These are phyloP conservation scores for Cajanus cajan DNA, from an alignment of 306 rosid species.

Conservation along the genomic window DNA sequence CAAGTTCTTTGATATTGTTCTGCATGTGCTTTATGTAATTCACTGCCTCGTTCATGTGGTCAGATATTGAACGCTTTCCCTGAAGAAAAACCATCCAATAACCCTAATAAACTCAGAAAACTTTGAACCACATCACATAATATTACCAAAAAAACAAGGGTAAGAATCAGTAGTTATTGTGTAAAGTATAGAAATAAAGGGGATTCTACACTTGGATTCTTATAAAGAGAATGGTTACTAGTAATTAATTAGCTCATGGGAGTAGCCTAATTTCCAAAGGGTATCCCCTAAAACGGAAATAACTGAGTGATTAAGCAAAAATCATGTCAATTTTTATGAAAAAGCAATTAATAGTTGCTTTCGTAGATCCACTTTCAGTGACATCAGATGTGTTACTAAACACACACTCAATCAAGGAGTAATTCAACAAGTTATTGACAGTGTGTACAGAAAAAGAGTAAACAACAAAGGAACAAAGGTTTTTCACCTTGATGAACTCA, in stretches of 20 bases:
- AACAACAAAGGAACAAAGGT: not conserved
- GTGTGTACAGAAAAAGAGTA: not conserved
- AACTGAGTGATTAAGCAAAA: not conserved
- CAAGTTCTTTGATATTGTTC: conserved; percentile 44
- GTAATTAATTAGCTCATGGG: not conserved
- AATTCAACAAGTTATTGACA: not conserved
- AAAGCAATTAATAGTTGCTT: too few relatives aligned
- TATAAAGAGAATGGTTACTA: not conserved
- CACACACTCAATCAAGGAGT: not conserved
- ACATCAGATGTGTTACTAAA: too few relatives aligned
- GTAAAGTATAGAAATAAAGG: not conserved
- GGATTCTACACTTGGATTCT: not conserved
- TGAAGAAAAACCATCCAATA: conserved; percentile 31
- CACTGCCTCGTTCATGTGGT: conserved; percentile 62
- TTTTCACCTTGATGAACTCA: conserved; percentile 49
- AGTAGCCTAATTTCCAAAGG: not conserved
- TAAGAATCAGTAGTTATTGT: not conserved
- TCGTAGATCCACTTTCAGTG: too few relatives aligned
- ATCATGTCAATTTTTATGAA: too few relatives aligned
- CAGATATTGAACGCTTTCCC: conserved; percentile 79
- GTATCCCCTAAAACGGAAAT: not conserved
- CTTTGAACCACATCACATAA: not conserved
- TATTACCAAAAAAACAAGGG: not conserved
- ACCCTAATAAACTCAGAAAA: conserved; percentile 31
- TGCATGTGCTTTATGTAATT: conserved; percentile 53